These are phyloP conservation scores for Oryza longistaminata DNA, from an alignment of 176 grass and related monocot genomes.

Conservation along the genomic window DNA sequence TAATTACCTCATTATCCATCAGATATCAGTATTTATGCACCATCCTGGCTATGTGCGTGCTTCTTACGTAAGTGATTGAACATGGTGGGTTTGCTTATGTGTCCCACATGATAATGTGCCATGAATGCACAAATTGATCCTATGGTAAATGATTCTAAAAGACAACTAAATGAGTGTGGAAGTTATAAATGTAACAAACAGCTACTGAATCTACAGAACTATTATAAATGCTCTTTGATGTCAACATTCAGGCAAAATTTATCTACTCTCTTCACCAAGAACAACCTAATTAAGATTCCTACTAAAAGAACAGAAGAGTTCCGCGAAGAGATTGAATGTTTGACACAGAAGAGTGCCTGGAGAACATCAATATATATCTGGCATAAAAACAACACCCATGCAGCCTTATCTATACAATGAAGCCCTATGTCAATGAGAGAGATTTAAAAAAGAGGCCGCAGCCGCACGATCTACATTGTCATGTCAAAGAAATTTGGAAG, in stretches of 20 bases:
- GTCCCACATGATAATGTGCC: not conserved
- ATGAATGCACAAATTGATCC: constrained; percentile 2
- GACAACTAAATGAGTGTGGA: not conserved
- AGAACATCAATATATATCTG: constrained; percentile 1
- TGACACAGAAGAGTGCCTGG: constrained; percentile 1
- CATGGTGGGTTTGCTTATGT: not conserved
- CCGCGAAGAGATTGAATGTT: not conserved
- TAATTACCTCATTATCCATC: constrained; percentile 5
- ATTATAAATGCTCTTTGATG: constrained; percentile 14
- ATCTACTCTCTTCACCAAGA: not conserved
- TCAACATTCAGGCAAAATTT: not conserved
- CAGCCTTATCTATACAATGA: constrained; percentile 9
- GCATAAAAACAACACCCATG: not conserved
- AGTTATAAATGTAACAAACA: constrained; percentile 6
- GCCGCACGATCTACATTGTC: not conserved
- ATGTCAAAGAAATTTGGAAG: constrained; percentile 30
- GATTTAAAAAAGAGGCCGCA: constrained; percentile 7
- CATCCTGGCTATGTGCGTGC: not conserved
- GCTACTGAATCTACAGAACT: not conserved
- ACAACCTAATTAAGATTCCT: not conserved
- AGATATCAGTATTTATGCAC: constrained; percentile 6
- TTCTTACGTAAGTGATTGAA: constrained; percentile 8
- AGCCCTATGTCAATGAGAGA: not conserved
- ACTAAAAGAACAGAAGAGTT: constrained; percentile 10
- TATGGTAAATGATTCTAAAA: constrained; percentile 17